phyloP scores from a whole-genome alignment of 495 filamentous ascomycete species.

The Usnea hakonensis region DNA sequence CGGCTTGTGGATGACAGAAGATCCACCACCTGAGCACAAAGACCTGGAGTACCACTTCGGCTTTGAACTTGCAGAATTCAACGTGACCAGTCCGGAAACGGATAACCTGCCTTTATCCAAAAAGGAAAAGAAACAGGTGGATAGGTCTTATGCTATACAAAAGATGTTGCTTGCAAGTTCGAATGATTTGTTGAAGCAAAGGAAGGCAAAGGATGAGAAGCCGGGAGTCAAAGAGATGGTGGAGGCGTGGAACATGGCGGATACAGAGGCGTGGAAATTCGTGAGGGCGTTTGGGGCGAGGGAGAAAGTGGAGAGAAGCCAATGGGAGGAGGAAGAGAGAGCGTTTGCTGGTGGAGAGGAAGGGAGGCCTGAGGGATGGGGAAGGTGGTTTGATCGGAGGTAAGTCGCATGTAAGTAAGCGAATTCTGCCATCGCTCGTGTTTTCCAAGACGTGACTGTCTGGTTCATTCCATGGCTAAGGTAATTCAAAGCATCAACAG shows the following conservation, averaged over 20 bases:
- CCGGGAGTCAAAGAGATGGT: slow-evolving; percentile 31
- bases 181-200: slow-evolving; percentile 43
- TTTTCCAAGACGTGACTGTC: background rate
- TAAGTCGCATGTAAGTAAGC: background rate
- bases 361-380: slow-evolving; percentile 10
- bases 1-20: slow-evolving; percentile 76
- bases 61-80: slow-evolving; percentile 58
- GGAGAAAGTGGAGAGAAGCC: slow-evolving; percentile 48
- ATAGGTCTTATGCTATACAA: slow-evolving; percentile 45
- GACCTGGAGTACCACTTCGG: slow-evolving; percentile 85
- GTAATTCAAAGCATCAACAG: background rate
- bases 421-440: background rate
- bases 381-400: slow-evolving; percentile 20
- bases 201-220: slow-evolving; percentile 27
- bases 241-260: slow-evolving; percentile 90
- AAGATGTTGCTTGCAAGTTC: slow-evolving; percentile 56
- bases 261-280: slow-evolving; percentile 91
- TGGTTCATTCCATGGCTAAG: background rate
- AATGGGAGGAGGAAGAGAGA: slow-evolving; percentile 67
- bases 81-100: slow-evolving; percentile 19
- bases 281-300: slow-evolving; percentile 63
- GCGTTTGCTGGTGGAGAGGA: slow-evolving; percentile 47
- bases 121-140: slow-evolving; percentile 31
- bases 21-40: slow-evolving; percentile 43
- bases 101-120: slow-evolving; percentile 12